Evolutionary conservation across 164 flowering plant species (phyloP), one percentile per base, ranked within the genome.

Genomic region (Nymphaea thermarum): DNA sequence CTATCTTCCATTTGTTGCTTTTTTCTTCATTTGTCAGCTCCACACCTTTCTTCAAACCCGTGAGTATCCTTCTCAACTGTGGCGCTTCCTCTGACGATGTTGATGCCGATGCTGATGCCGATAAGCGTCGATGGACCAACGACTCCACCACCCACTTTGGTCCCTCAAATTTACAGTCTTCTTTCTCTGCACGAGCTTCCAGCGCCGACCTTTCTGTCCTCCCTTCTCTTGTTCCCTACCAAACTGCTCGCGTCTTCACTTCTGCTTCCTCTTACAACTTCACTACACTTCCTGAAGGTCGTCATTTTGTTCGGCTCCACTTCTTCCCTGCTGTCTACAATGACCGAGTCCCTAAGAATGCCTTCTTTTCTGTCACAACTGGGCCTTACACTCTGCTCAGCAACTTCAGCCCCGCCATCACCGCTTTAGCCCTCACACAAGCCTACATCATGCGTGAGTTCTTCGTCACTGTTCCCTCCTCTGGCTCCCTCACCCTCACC

Each of bases 281-380:
- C 66, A 43, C 78, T 3, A 1, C 36, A 25, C 70, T 86, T 36
- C 16, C 79, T 1, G 10, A 73, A 0, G 67, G 66, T 44, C 80
- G 86, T 3, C 73, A 74, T 7, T 76, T 76, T 73, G 65, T 92
- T 36, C 78, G 96, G 64, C 81, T 92, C 18, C 82, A 90, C 75
- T 92, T 92, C 61, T 92, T 90, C 69, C 98, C 98, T 0, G 73
- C 93, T 1, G n/a, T 75, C 0, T 92, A 92, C 68, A 62, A 72
- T 2, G 62, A 68, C 45, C 76, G 77, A 60, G 63, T 81, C 67
- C 66, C 83, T 25, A 42, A 71, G 0, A 76, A 84, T 12, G 72
- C 96, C 0, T 87, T 76, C 59, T 88, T 88, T 71, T 66, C 83
- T 0, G 90, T 86, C 0, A 66, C 63, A 2, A 83, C 91, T 4